A percentile compares a stretch with the other conserved stretches of the same genome.
phyloP scores from a whole-genome alignment of 2,329 filamentous ascomycete species.

The Aspergillus sp. region DNA sequence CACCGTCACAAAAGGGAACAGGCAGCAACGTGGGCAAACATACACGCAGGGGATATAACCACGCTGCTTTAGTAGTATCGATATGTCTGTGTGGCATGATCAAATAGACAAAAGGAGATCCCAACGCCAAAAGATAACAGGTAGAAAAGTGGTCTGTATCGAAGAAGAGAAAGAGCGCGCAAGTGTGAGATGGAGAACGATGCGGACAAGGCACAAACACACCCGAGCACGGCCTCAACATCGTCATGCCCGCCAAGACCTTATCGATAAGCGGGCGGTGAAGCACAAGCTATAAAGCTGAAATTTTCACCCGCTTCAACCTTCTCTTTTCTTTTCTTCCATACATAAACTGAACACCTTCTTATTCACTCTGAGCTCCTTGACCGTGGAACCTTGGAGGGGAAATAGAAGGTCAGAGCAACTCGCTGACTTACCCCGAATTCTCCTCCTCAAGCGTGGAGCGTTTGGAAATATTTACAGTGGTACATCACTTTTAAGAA shows the following conservation, averaged over 20 bases:
- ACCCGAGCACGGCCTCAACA: background rate
- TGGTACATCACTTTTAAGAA: constrained; percentile 36
- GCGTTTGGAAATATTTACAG: constrained; percentile 51
- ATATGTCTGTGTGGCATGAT: constrained; percentile 17
- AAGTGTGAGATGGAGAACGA: background rate
- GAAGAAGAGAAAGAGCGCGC: background rate
- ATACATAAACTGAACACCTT: constrained; percentile 45
- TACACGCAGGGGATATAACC: constrained; percentile 53
- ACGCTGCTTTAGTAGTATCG: constrained; percentile 40
- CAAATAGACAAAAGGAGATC: constrained; percentile 7
- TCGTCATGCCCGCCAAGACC: constrained; percentile 15
- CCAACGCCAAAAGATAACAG: background rate
- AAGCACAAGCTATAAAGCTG: constrained; percentile 25
- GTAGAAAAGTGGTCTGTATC: background rate
- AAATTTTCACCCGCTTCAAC: constrained; percentile 24
- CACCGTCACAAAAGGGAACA: background rate
- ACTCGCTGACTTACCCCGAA: constrained; percentile 50
- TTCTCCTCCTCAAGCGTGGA: constrained; percentile 44
- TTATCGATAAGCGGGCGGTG: constrained; percentile 41
- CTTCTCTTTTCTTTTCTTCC: constrained; percentile 35
- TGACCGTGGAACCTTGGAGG: constrained; percentile 46
- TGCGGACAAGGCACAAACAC: background rate
- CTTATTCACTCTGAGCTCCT: constrained; percentile 51
- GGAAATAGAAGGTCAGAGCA: constrained; percentile 51
- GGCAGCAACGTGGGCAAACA: constrained; percentile 18